Conservation (phyloP, 768 basidiomycete species). For the Phylloporus scabripes region DNA sequence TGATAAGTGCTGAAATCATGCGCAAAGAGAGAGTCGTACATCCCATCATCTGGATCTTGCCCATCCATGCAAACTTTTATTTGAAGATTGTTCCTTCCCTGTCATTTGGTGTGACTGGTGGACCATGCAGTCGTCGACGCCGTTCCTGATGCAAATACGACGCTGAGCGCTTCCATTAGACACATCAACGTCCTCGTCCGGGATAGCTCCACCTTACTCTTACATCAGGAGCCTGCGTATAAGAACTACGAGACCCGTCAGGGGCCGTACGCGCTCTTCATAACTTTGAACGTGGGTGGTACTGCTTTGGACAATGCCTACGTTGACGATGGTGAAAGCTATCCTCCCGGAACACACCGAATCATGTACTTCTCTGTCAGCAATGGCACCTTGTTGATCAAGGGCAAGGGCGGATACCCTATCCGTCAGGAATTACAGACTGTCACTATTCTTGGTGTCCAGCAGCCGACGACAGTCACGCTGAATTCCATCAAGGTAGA, state of each 20-base stretch:
- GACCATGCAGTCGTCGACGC: constrained; percentile 49
- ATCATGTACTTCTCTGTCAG: not conserved
- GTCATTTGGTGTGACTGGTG: constrained; percentile 72
- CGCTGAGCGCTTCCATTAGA: constrained; percentile 60
- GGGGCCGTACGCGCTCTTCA: constrained; percentile 57
- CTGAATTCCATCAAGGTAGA: constrained; percentile 33
- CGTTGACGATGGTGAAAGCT: constrained; percentile 57
- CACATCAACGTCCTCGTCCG: constrained; percentile 76
- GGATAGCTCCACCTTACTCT: constrained; percentile 58
- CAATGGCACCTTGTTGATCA: constrained; percentile 31
- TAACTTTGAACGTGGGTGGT: constrained; percentile 45
- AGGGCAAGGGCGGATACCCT: constrained; percentile 23
- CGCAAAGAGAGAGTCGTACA: too few relatives aligned
- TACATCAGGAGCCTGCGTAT: constrained; percentile 59
- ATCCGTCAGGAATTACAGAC: constrained; percentile 44
- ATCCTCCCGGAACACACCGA: not conserved
- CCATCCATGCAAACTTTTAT: not conserved
- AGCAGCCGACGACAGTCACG: constrained; percentile 36
- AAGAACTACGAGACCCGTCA: constrained; percentile 62
- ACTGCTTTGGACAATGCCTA: constrained; percentile 56
- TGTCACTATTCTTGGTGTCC: constrained; percentile 55
- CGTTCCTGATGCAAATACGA: constrained; percentile 37
- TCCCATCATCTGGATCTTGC: too few relatives aligned
- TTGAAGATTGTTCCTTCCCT: not conserved
- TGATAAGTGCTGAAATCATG: too few relatives aligned